Conservation (phyloP, 179 eudicot genomes). For the Dionaea muscipula region DNA sequence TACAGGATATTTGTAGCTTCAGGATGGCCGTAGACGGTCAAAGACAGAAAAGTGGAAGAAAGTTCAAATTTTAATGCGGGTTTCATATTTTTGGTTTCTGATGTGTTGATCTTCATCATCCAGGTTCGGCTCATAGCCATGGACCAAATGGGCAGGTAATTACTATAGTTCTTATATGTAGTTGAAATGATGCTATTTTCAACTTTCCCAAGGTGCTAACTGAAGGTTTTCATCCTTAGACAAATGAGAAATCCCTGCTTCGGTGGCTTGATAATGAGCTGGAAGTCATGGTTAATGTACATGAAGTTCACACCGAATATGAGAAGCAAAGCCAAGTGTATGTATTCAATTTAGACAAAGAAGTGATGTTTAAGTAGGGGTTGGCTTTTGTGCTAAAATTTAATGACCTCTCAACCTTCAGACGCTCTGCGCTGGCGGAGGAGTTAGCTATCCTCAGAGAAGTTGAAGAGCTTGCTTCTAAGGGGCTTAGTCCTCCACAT, state of each 20-base stretch:
- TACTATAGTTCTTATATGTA: constrained; percentile 4
- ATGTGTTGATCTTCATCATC: constrained; percentile 14
- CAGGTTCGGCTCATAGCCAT: constrained; percentile 58
- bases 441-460: constrained; percentile 88
- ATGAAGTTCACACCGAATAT: constrained; percentile 96
- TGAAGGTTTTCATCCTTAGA: constrained; percentile 30
- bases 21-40: too few relatives aligned
- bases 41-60: too few relatives aligned
- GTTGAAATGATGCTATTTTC: not conserved
- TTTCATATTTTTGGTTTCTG: constrained; percentile 12
- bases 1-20: too few relatives aligned
- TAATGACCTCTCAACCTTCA: constrained; percentile 21
- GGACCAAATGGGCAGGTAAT: constrained; percentile 78
- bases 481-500: constrained; percentile 85
- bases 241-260: constrained; percentile 83
- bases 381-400: constrained; percentile 1
- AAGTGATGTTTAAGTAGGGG: not conserved
- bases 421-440: constrained; percentile 95
- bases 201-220: not conserved
- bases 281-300: constrained; percentile 94
- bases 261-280: constrained; percentile 98
- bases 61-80: not conserved
- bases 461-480: constrained; percentile 72
- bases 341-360: constrained; percentile 13
- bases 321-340: constrained; percentile 99